Evolutionary conservation across 2,329 filamentous ascomycete genomes (phyloP).

Genomic region (Akanthomyces dipterigenus): DNA sequence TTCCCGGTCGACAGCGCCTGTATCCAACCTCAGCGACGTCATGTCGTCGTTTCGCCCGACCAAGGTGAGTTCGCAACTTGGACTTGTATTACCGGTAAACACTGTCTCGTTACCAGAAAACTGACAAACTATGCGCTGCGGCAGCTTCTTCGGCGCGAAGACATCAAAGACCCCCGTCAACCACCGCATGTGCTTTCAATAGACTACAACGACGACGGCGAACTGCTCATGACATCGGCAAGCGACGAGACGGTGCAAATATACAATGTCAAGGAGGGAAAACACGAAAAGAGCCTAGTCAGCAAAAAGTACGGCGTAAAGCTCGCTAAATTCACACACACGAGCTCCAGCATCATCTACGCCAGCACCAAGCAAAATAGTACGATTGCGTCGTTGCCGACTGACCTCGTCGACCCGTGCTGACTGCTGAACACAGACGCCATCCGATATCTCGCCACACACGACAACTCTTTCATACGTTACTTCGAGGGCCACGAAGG

Average conservation of each 20-base stretch:
- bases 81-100: neutral
- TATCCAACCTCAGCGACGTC: constrained; percentile 68
- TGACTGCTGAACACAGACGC: constrained; percentile 47
- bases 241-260: constrained; percentile 95
- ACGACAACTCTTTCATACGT: constrained; percentile 93
- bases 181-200: constrained; percentile 73
- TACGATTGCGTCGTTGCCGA: constrained; percentile 29
- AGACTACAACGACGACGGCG: constrained; percentile 93
- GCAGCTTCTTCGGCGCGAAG: constrained; percentile 52
- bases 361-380: constrained; percentile 92
- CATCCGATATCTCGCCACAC: constrained; percentile 79
- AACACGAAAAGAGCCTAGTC: constrained; percentile 79
- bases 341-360: constrained; percentile 85
- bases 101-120: neutral
- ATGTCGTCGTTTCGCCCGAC: constrained; percentile 72
- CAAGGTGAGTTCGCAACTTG: constrained; percentile 50
- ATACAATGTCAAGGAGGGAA: constrained; percentile 87
- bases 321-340: constrained; percentile 89
- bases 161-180: constrained; percentile 43
- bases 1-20: constrained; percentile 39
- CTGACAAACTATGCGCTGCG: neutral
- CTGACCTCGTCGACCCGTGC: too few species aligned
- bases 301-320: constrained; percentile 97
- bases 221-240: constrained; percentile 83
- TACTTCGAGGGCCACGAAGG: constrained; percentile 91